Conservation (phyloP, 163 green algal genomes). For the Trebouxia gelatinosa region DNA sequence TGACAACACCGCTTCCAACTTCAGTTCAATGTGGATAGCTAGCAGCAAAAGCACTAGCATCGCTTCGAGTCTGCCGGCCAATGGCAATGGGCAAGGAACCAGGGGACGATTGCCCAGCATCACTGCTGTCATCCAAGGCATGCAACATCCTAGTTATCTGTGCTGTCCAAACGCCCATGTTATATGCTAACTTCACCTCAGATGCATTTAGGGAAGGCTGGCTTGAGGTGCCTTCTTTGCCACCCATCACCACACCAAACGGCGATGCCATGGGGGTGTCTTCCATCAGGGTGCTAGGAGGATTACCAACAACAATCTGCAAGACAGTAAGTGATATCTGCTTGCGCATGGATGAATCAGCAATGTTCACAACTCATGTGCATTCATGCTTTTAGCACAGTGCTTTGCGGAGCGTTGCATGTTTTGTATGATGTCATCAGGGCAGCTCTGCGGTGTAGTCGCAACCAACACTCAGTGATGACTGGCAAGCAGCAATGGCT, state of each 20-base stretch:
- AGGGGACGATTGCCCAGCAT: background rate
- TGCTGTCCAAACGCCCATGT: constrained; percentile 47
- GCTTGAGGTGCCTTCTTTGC: constrained; percentile 29
- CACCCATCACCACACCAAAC: constrained; percentile 43
- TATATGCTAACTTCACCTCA: constrained; percentile 50
- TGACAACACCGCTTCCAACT: too few species aligned
- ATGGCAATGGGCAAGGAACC: constrained; percentile 15
- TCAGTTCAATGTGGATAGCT: background rate
- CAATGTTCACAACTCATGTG: too few species aligned
- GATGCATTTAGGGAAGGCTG: constrained; percentile 34
- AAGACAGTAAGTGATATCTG: too few species aligned
- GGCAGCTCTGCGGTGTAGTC: too few species aligned
- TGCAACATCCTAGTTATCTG: constrained; percentile 41
- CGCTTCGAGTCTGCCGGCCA: background rate
- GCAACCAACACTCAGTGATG: too few species aligned
- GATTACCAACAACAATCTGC: constrained; percentile 45
- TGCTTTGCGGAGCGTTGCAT: too few species aligned
- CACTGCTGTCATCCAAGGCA: constrained; percentile 25
- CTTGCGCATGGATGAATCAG: too few species aligned
- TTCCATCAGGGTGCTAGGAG: constrained; percentile 44
- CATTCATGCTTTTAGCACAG: too few species aligned
- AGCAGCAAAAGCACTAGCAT: background rate
- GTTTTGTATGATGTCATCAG: too few species aligned
- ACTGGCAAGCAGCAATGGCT: background rate
- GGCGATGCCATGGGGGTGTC: constrained; percentile 40